Evolutionary conservation across 257 asterid species (phyloP).

Genomic region (Petrea volubilis): DNA sequence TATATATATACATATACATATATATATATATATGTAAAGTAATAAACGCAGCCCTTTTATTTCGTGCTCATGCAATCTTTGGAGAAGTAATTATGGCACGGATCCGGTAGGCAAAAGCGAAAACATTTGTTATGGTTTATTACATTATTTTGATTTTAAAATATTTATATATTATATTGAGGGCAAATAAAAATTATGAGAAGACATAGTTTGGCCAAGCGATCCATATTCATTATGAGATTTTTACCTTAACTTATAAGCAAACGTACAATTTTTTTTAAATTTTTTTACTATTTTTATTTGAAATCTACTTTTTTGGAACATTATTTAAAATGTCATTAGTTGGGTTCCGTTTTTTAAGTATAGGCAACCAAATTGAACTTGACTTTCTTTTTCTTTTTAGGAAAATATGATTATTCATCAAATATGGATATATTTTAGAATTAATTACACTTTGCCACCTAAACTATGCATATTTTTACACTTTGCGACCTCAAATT

Average conservation of each 20-base stretch:
- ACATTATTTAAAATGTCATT: no score
- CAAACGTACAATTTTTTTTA: constrained; percentile 2
- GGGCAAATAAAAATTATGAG: neutral
- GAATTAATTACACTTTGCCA: no score
- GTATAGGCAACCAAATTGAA: neutral
- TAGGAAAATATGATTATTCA: no score
- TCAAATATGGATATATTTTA: no score
- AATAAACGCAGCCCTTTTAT: no score
- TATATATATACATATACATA: neutral
- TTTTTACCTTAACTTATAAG: constrained; percentile 14
- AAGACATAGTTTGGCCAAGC: neutral
- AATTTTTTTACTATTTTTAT: no score
- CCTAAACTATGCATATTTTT: no score
- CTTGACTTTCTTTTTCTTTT: neutral
- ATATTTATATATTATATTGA: neutral
- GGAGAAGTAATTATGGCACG: neutral
- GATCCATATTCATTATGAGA: neutral
- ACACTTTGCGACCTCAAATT: no score
- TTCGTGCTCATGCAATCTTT: neutral
- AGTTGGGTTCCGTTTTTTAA: neutral
- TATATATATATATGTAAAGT: no score
- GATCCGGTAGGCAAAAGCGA: neutral
- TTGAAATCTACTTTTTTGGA: neutral
- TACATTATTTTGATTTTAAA: neutral
- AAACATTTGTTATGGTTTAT: neutral